These are phyloP conservation scores for Marasmius fiardii DNA, from an alignment of 1,284 basidiomycete species.

Conservation along the genomic window DNA sequence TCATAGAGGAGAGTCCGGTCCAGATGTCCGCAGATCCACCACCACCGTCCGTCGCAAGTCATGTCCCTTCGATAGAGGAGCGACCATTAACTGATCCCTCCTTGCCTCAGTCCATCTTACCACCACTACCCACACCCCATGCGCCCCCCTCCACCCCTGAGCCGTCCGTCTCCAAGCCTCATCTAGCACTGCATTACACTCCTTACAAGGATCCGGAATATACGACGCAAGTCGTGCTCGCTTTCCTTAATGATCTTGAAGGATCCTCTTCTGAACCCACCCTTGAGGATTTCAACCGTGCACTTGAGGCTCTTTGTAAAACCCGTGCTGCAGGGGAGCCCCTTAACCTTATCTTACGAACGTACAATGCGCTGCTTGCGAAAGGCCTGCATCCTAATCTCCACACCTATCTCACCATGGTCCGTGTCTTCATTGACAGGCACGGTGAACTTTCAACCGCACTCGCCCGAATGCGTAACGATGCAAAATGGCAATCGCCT, in stretches of 20 bases:
- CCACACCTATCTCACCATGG: constrained; percentile 56
- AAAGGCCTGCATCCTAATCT: constrained; percentile 66
- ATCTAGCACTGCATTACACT: background rate
- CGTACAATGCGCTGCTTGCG: constrained; percentile 78
- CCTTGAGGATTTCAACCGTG: constrained; percentile 62
- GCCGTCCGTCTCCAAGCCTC: background rate
- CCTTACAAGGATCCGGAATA: constrained; percentile 9
- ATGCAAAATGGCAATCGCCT: background rate
- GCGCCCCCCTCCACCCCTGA: constrained; percentile 11
- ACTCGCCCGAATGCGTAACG: background rate
- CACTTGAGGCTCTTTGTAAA: constrained; percentile 52
- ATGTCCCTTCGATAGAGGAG: background rate
- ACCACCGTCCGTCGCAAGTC: background rate
- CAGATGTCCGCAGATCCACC: background rate
- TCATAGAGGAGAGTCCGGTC: background rate
- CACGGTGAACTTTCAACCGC: background rate
- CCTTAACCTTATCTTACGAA: constrained; percentile 58
- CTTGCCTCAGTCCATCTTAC: constrained; percentile 26
- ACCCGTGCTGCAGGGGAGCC: constrained; percentile 53
- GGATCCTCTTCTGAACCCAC: constrained; percentile 13
- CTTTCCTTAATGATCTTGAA: constrained; percentile 13
- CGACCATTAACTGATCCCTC: constrained; percentile 22
- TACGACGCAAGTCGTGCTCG: constrained; percentile 13
- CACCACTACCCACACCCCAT: constrained; percentile 16
- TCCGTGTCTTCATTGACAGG: constrained; percentile 51